Conservation (phyloP, 2,329 filamentous ascomycete genomes). For the Bipolaris zeicola region DNA sequence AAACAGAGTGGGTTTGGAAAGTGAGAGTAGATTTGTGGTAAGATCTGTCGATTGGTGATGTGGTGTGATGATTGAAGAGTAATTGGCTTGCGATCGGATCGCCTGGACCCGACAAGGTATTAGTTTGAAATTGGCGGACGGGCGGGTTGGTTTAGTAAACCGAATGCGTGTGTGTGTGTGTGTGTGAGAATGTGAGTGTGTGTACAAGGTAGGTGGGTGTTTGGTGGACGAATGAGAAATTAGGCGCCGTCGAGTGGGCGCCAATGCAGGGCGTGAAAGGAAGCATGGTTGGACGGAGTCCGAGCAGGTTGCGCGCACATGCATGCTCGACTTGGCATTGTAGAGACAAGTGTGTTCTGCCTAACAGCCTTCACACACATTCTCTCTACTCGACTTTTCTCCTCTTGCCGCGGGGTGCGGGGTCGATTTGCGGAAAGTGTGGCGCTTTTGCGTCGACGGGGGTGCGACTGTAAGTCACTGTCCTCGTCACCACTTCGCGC, state of each 20-base stretch:
- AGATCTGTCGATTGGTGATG: conserved; percentile 15
- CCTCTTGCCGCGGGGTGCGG: conserved; percentile 90
- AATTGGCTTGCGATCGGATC: conserved; percentile 41
- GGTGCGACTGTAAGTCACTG: conserved; percentile 80
- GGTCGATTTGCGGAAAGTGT: conserved; percentile 70
- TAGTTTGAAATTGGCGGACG: conserved; percentile 24
- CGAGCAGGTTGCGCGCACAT: conserved; percentile 33
- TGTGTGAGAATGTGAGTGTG: background rate
- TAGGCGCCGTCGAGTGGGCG: conserved; percentile 27
- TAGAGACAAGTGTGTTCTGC: conserved; percentile 18
- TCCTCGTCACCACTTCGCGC: conserved; percentile 90
- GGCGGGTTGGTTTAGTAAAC: background rate
- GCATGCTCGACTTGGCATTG: conserved; percentile 23
- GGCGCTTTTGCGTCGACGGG: conserved; percentile 47
- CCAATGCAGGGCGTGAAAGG: conserved; percentile 24
- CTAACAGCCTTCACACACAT: conserved; percentile 14
- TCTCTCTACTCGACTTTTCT: conserved; percentile 67
- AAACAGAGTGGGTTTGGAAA: conserved; percentile 38
- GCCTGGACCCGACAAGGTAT: conserved; percentile 40
- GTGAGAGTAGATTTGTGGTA: conserved; percentile 7
- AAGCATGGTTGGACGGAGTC: conserved; percentile 24
- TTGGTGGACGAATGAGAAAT: conserved; percentile 12
- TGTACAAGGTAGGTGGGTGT: conserved; percentile 7
- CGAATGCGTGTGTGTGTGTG: background rate
- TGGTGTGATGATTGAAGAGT: conserved; percentile 19